phyloP scores from a whole-genome alignment of 2,329 filamentous ascomycete genomes.

The Monascus ruber region DNA sequence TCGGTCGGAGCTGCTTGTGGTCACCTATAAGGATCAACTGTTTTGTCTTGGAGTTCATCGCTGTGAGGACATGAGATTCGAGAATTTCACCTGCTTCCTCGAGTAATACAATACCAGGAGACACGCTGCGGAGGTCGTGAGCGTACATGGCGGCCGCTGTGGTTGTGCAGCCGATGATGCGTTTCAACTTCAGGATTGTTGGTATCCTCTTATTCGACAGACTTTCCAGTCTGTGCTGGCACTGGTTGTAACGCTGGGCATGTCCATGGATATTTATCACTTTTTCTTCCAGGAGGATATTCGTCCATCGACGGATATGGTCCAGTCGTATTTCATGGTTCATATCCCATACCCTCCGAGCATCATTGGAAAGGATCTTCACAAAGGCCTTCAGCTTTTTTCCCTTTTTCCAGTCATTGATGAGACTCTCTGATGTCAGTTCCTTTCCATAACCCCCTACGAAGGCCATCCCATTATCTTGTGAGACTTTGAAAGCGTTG shows the following conservation, averaged over 20 bases:
- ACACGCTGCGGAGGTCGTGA: constrained; percentile 41
- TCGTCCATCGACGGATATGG: constrained; percentile 34
- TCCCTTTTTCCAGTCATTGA: constrained; percentile 42
- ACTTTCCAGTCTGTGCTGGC: constrained; percentile 3
- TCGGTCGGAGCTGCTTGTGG: constrained; percentile 60
- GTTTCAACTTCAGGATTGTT: constrained; percentile 39
- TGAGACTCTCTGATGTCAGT: constrained; percentile 40
- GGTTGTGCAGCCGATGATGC: constrained; percentile 60
- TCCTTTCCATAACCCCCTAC: constrained; percentile 37
- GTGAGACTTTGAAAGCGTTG: constrained; percentile 45
- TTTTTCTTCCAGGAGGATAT: constrained; percentile 40
- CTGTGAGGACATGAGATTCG: constrained; percentile 54
- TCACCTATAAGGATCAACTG: constrained; percentile 63
- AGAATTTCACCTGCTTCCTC: constrained; percentile 67
- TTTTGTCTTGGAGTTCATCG: constrained; percentile 44
- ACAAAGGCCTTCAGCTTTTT: constrained; percentile 35
- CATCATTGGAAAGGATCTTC: constrained; percentile 14
- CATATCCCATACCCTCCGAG: constrained; percentile 43
- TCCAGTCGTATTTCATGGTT: constrained; percentile 21
- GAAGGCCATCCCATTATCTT: constrained; percentile 34
- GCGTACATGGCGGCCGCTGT: constrained; percentile 56
- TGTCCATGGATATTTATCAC: constrained; percentile 14
- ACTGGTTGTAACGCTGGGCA: constrained; percentile 7
- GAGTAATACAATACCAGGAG: constrained; percentile 51
- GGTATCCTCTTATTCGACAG: constrained; percentile 6